A percentile compares a stretch with the other conserved stretches of the same genome.
Conservation (phyloP, 1,284 basidiomycete genomes). For the Sanghuangporus baumii region DNA sequence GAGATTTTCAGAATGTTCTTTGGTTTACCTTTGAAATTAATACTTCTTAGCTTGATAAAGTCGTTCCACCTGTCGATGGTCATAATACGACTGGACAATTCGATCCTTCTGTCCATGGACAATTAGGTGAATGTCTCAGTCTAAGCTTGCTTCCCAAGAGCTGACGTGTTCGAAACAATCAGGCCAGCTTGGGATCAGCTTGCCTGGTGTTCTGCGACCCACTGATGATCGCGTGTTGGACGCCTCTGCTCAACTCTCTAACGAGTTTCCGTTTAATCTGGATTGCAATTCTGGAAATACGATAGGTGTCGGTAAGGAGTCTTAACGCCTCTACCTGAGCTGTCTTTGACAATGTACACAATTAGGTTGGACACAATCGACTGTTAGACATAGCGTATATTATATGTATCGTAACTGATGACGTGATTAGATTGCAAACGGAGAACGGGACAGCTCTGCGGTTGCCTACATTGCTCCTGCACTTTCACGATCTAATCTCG, state of each 20-base stretch:
- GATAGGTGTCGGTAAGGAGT: constrained; percentile 10
- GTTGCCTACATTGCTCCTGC: constrained; percentile 18
- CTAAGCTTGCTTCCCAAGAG: not conserved
- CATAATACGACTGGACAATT: constrained; percentile 22
- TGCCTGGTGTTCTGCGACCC: not conserved
- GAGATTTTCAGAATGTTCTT: not conserved
- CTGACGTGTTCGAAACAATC: not conserved
- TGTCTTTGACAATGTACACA: not conserved
- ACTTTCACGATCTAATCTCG: constrained; percentile 15
- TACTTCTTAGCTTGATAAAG: constrained; percentile 19
- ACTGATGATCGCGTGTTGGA: constrained; percentile 1
- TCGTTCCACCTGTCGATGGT: constrained; percentile 20
- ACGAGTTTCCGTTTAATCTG: constrained; percentile 17
- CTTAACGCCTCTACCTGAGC: not conserved
- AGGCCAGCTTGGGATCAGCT: not conserved
- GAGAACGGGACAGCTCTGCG: constrained; percentile 10
- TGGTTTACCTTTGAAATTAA: not conserved
- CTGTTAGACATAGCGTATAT: not conserved
- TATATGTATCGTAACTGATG: not conserved
- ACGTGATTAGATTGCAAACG: not conserved
- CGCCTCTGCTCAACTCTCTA: not conserved
- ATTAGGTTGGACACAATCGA: not conserved
- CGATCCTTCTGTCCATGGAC: constrained; percentile 21
- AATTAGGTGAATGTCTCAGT: constrained; percentile 12
- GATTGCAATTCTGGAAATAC: constrained; percentile 17